phyloP scores from a whole-genome alignment of 768 basidiomycete genomes.

The Collybia mongolica region DNA sequence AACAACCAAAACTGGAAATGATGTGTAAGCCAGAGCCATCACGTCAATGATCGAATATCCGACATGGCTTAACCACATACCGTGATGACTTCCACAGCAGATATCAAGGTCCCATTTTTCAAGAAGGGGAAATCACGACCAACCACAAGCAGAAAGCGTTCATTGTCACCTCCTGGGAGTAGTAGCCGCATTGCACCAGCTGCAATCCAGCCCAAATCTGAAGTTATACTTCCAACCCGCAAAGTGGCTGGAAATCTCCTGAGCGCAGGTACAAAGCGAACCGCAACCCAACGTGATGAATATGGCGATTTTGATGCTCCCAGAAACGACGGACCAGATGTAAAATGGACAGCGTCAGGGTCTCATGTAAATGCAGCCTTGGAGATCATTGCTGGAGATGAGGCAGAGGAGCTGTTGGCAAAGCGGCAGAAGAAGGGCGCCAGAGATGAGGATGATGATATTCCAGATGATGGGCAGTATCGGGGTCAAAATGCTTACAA shows the following conservation, averaged over 20 bases:
- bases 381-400: constrained; percentile 82
- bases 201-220: constrained; percentile 42
- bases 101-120: constrained; percentile 78
- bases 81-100: constrained; percentile 37
- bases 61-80: constrained; percentile 12
- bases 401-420: constrained; percentile 72
- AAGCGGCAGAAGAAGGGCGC: constrained; percentile 59
- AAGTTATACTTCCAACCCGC: constrained; percentile 77
- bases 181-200: constrained; percentile 24
- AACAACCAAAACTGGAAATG: neutral
- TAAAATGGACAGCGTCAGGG: constrained; percentile 75
- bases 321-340: constrained; percentile 63
- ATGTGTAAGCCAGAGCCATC: neutral
- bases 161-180: constrained; percentile 50
- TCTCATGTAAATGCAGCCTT: constrained; percentile 73
- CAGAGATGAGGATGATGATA: constrained; percentile 57
- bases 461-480: constrained; percentile 84
- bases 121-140: constrained; percentile 80
- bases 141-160: constrained; percentile 72
- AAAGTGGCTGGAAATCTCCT: constrained; percentile 70
- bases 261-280: constrained; percentile 49
- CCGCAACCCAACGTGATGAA: constrained; percentile 64
- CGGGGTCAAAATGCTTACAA: constrained; percentile 82
- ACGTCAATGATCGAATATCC: neutral
- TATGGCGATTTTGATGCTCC: constrained; percentile 46